Evolutionary conservation across 2,329 filamentous ascomycete species (phyloP).

Genomic region (Ophioceras dolichostomum): DNA sequence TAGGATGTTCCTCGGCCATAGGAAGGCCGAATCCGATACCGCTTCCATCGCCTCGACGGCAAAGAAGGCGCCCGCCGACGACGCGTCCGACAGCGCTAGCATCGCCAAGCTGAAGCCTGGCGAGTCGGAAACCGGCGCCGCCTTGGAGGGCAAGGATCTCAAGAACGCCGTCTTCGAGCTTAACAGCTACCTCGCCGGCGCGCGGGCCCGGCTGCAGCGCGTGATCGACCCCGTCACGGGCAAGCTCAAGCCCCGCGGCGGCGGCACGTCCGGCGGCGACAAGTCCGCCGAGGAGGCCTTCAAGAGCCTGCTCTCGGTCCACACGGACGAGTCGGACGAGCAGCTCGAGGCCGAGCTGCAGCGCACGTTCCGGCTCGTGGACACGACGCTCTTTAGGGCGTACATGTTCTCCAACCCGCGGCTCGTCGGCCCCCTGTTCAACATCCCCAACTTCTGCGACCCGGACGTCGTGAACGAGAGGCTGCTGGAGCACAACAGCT

Average conservation of each 20-base stretch:
- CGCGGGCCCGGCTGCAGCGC: slow-evolving; percentile 53
- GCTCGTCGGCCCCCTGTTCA: slow-evolving; percentile 80
- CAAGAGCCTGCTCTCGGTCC: slow-evolving; percentile 40
- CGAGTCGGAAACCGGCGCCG: slow-evolving; percentile 29
- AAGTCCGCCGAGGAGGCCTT: slow-evolving; percentile 34
- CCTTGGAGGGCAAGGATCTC: slow-evolving; percentile 70
- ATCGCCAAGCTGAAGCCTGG: slow-evolving; percentile 34
- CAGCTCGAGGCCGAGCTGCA: slow-evolving; percentile 61
- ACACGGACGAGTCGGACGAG: slow-evolving; percentile 33
- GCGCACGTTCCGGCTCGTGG: slow-evolving; percentile 70
- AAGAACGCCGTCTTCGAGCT: slow-evolving; percentile 71
- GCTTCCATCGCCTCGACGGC: slow-evolving; percentile 49
- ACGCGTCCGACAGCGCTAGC: slow-evolving; percentile 38
- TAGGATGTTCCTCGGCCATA: slow-evolving; percentile 38
- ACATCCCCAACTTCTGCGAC: slow-evolving; percentile 94
- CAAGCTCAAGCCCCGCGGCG: slow-evolving; percentile 43
- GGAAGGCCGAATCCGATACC: slow-evolving; percentile 36
- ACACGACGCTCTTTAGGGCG: slow-evolving; percentile 86
- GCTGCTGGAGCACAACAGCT: slow-evolving; percentile 75
- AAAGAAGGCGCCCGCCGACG: slow-evolving; percentile 26
- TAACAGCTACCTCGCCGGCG: slow-evolving; percentile 78
- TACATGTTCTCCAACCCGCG: slow-evolving; percentile 89
- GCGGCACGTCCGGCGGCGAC: slow-evolving; percentile 27
- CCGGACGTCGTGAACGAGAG: slow-evolving; percentile 91
- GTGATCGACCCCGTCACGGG: slow-evolving; percentile 51